These are phyloP conservation scores for Aegle marmelos DNA, from an alignment of 345 rosid species.

Conservation along the genomic window DNA sequence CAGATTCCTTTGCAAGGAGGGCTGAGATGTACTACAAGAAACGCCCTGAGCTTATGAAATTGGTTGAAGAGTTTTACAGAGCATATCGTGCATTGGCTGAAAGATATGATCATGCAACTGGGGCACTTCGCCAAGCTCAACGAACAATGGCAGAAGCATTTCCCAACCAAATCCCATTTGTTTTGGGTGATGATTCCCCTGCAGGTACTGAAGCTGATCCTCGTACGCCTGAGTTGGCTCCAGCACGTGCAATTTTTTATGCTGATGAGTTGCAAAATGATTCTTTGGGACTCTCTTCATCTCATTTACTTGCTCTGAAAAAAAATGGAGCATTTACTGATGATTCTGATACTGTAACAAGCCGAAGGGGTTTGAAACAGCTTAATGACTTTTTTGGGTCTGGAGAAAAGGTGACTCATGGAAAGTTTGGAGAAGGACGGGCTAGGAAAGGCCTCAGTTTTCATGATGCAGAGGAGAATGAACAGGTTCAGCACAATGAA, in stretches of 20 bases:
- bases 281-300: conserved; percentile 49
- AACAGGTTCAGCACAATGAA: conserved; percentile 18
- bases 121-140: conserved; percentile 89
- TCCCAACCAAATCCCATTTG: conserved; percentile 80
- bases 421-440: conserved; percentile 45
- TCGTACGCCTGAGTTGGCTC: conserved; percentile 67
- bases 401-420: conserved; percentile 27
- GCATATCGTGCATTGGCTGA: conserved; percentile 98
- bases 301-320: conserved; percentile 42
- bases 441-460: conserved; percentile 79
- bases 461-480: conserved; percentile 52
- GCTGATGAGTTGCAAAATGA: conserved; percentile 60
- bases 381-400: conserved; percentile 43
- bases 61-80: conserved; percentile 98
- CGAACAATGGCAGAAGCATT: conserved; percentile 89
- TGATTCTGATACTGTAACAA: conserved; percentile 46
- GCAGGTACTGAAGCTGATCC: conserved; percentile 57
- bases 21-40: conserved; percentile 99
- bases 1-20: conserved; percentile 96
- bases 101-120: conserved; percentile 96
- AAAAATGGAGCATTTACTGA: conserved; percentile 66
- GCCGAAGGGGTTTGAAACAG: conserved; percentile 59
- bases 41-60: conserved; percentile 95
- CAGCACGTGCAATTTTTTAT: conserved; percentile 45
- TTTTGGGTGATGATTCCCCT: conserved; percentile 63